phyloP scores from a whole-genome alignment of 148 eudicot genomes.

The Rhododendron henanense region DNA sequence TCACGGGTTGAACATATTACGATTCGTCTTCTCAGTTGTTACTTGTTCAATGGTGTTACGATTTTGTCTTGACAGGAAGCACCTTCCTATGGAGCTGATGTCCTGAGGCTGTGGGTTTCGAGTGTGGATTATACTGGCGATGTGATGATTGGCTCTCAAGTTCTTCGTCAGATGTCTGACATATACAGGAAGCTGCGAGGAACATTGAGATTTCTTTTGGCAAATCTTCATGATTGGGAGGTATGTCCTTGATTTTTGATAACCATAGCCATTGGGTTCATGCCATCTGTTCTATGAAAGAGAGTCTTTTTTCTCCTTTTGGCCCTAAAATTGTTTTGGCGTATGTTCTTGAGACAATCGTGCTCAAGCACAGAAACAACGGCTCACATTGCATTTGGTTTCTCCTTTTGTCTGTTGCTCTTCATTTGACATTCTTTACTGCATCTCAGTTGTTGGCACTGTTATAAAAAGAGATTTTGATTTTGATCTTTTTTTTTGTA shows the following conservation, averaged over 20 bases:
- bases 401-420: not conserved
- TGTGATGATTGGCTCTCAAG: conserved; percentile 79
- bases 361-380: not conserved
- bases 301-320: not conserved
- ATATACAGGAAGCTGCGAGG: conserved; percentile 92
- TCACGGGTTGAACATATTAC: conserved; percentile 10
- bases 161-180: conserved; percentile 97
- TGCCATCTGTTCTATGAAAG: not conserved
- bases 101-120: conserved; percentile 96
- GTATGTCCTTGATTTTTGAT: conserved; percentile 29
- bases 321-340: not conserved
- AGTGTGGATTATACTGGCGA: conserved; percentile 96
- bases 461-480: not conserved
- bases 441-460: not conserved
- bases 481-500: not conserved
- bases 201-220: conserved; percentile 93
- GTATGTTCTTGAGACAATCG: not conserved
- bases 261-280: not conserved
- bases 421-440: not conserved
- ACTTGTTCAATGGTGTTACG: not conserved
- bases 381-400: not conserved
- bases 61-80: conserved; percentile 35
- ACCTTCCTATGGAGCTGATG: conserved; percentile 94
- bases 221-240: conserved; percentile 87
- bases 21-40: conserved; percentile 1